Conservation (phyloP, 352 stramenopile species). For the Phytophthora meadii region DNA sequence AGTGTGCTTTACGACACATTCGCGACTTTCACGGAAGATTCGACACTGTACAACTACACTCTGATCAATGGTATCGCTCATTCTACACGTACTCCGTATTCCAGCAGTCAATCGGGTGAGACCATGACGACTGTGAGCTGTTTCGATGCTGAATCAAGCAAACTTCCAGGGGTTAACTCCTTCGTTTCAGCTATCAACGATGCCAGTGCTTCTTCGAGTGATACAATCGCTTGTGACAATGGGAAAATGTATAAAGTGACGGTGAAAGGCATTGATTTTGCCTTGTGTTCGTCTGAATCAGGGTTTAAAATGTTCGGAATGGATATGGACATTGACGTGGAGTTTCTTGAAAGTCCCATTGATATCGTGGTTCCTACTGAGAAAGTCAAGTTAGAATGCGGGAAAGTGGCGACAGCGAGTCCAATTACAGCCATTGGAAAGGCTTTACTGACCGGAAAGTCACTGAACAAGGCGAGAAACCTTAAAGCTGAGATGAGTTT, state of each 20-base stretch:
- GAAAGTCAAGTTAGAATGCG: constrained; percentile 2
- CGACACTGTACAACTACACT: constrained; percentile 31
- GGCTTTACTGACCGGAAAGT: constrained; percentile 3
- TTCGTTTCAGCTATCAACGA: constrained; percentile 13
- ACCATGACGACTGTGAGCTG: constrained; percentile 11
- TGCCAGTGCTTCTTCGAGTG: background rate
- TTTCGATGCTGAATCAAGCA: constrained; percentile 13
- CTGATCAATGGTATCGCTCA: constrained; percentile 34
- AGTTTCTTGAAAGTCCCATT: constrained; percentile 18
- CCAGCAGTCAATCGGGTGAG: constrained; percentile 4
- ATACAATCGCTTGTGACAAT: background rate
- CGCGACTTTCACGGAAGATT: constrained; percentile 24
- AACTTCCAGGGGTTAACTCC: constrained; percentile 18
- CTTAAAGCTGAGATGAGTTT: constrained; percentile 8
- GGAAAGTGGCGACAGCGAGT: constrained; percentile 1
- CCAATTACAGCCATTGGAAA: background rate
- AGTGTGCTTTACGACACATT: constrained; percentile 37
- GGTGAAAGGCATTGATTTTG: constrained; percentile 15
- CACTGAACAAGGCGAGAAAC: background rate
- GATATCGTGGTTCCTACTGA: constrained; percentile 12
- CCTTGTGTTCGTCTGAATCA: constrained; percentile 5
- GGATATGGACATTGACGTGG: constrained; percentile 24
- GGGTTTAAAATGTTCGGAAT: constrained; percentile 16
- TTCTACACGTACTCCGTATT: constrained; percentile 11
- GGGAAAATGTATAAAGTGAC: constrained; percentile 14